Percentiles rank a stretch among this genome's conserved stretches.
phyloP scores from a whole-genome alignment of 1,284 basidiomycete species.

The Pascua sp. region DNA sequence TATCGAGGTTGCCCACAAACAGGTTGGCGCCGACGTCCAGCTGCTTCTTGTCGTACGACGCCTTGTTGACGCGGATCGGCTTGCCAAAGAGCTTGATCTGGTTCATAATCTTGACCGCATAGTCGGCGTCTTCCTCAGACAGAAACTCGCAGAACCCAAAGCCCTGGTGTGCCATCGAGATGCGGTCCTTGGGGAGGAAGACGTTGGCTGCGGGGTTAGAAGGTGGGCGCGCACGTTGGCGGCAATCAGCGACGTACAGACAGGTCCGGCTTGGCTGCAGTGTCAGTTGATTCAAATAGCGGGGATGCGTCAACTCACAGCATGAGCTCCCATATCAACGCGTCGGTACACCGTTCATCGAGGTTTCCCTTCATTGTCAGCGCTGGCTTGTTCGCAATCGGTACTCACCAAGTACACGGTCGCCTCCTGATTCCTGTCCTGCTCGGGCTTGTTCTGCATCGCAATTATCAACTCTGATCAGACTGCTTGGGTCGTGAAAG shows the following conservation, averaged over 20 bases:
- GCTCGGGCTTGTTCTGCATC: slow-evolving; percentile 59
- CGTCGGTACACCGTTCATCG: slow-evolving; percentile 90
- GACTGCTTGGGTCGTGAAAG: too few relatives aligned
- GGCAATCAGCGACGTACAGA: slow-evolving; percentile 60
- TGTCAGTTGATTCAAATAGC: slow-evolving; percentile 15
- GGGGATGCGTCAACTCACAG: slow-evolving; percentile 57
- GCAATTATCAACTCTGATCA: too few relatives aligned
- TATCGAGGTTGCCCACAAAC: slow-evolving; percentile 92
- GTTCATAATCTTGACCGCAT: slow-evolving; percentile 99
- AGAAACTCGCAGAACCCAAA: slow-evolving; percentile 99
- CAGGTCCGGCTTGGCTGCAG: slow-evolving; percentile 81
- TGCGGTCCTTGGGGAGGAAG: slow-evolving; percentile 98
- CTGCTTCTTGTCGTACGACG: slow-evolving; percentile 94
- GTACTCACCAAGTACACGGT: slow-evolving; percentile 82
- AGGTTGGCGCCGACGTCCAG: slow-evolving; percentile 96
- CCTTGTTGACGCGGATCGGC: slow-evolving; percentile 97
- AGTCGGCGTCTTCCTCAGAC: slow-evolving; percentile 97
- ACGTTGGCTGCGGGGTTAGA: slow-evolving; percentile 69
- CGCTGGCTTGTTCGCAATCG: background rate
- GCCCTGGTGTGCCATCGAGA: slow-evolving; percentile 96
- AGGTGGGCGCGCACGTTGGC: background rate
- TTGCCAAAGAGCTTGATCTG: slow-evolving; percentile 99
- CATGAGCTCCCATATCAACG: slow-evolving; percentile 97
- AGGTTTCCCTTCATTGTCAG: slow-evolving; percentile 73
- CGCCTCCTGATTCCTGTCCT: slow-evolving; percentile 87